Evolutionary conservation across 1,139 yeast genomes (phyloP).

Genomic region (Hemisphaericaspora xylofermentans): DNA sequence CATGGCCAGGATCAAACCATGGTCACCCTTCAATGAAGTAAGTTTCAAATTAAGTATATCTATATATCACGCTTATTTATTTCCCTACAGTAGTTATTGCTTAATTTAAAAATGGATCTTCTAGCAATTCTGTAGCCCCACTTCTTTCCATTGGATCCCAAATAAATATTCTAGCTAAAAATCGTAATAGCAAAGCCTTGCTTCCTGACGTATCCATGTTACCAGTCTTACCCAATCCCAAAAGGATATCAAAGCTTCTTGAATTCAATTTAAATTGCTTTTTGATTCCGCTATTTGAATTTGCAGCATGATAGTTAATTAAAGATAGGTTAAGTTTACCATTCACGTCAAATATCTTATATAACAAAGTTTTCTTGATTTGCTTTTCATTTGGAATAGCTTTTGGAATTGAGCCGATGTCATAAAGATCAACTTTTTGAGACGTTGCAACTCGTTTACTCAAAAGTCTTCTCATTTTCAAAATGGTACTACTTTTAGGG

Average conservation of each 20-base stretch:
- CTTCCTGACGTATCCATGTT: not conserved
- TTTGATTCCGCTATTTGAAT: slow-evolving; percentile 22
- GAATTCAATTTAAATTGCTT: slow-evolving; percentile 29
- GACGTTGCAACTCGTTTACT: slow-evolving; percentile 15
- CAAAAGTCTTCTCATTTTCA: slow-evolving; percentile 24
- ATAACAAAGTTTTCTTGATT: slow-evolving; percentile 33
- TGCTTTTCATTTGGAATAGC: slow-evolving; percentile 22
- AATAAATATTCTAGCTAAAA: slow-evolving; percentile 42
- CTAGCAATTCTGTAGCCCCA: slow-evolving; percentile 42
- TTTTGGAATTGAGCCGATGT: slow-evolving; percentile 10
- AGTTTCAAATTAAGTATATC: not conserved
- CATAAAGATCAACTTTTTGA: slow-evolving; percentile 1
- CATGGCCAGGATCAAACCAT: slow-evolving; percentile 71
- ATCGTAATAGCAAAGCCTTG: slow-evolving; percentile 21
- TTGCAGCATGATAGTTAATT: slow-evolving; percentile 22
- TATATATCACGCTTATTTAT: not conserved
- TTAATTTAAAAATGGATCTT: slow-evolving; percentile 27
- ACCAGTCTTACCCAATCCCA: slow-evolving; percentile 29
- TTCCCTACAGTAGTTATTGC: not conserved
- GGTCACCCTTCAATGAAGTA: slow-evolving; percentile 50
- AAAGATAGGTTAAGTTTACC: slow-evolving; percentile 38
- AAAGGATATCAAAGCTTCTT: slow-evolving; percentile 38
- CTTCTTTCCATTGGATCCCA: slow-evolving; percentile 58
- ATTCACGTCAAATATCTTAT: slow-evolving; percentile 38
- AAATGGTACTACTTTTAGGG: slow-evolving; percentile 42